A percentile compares a stretch with the other conserved stretches of the same genome.
phyloP scores from a whole-genome alignment of 2,329 filamentous ascomycete genomes.

The Botryotinia globosa region DNA sequence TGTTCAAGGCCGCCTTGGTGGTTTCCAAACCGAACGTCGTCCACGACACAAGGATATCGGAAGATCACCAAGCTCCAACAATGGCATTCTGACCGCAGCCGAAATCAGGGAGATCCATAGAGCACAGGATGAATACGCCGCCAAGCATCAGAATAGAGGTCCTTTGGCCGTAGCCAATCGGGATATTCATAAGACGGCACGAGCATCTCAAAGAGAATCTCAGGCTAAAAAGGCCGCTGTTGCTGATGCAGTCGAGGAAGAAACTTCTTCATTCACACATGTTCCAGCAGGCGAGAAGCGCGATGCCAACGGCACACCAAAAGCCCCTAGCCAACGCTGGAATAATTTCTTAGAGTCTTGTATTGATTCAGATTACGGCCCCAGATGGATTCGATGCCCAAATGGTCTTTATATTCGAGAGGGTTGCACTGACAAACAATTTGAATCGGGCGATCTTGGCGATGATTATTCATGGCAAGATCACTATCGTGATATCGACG shows the following conservation, averaged over 20 bases:
- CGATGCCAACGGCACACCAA: background rate
- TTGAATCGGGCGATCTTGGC: background rate
- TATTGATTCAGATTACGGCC: background rate
- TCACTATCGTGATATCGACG: background rate
- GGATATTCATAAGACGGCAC: background rate
- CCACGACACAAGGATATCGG: background rate
- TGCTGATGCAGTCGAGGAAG: background rate
- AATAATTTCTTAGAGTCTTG: background rate
- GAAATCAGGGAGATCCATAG: conserved; percentile 3
- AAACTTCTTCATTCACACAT: background rate
- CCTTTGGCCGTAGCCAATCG: background rate
- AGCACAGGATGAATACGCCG: conserved; percentile 15
- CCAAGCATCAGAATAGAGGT: background rate
- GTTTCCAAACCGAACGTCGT: conserved; percentile 15
- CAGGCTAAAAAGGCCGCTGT: background rate
- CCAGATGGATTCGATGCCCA: background rate
- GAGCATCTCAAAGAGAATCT: conserved; percentile 4
- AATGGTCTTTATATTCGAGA: conserved; percentile 3
- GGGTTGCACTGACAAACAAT: background rate
- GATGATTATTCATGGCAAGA: background rate
- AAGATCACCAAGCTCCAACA: background rate
- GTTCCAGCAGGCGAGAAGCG: conserved; percentile 11
- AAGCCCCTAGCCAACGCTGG: background rate
- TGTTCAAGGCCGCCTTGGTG: conserved; percentile 1
- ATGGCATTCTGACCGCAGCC: background rate